Evolutionary conservation across 202 grass and related monocot genomes (phyloP), one percentile per base, ranked within the genome.

Genomic region (Schoenoplectus triqueter): DNA sequence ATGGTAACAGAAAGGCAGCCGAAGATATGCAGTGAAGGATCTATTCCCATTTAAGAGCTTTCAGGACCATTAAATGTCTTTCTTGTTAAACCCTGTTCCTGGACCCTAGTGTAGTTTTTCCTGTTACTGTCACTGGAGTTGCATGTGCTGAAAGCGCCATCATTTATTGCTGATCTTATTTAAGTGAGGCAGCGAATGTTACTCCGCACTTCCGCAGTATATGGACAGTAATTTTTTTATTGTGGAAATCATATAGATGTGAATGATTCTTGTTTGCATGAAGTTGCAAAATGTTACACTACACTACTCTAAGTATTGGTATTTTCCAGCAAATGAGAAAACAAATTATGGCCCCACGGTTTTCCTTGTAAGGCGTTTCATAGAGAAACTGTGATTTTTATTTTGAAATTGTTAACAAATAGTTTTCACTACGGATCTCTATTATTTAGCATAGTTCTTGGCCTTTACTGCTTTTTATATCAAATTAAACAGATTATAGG

Each of bases 31-130:
- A 42, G 55, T 61, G 73, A 45, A 79, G 14, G 52, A 78, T 78
- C 31, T 79, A 79, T 79, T 14, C 75, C 61, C 54, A 79, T 79
- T 79, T 79, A 79, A 60, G 22, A 79, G 6, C 54, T 79, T 79
- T 79, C 3, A 44, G 55, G 75, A 79, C 75, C 75, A 79, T 14
- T 10, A 45, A 78, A 68, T 82, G 64, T 48, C 21, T 82, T 67
- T 82, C 59, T 82, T 82, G 52, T 79, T 79, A 79, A 61, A 79
- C 75, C 39, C 56, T 79, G 51, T 77, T 77, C 57, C 13, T 77
- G 73, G 51, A 21, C 2, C 51, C 5, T 77, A 42, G 73, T 59
- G 73, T 73, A 21, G 47, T 73, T 73, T 9, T 20, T 72, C 15
- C 18, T 70, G 14, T 55, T 10, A 54, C n/a, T 51, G 70, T 3